Base-by-base conservation (phyloP, 75 land plant genomes). In the Sequoiadendron giganteum region DNA sequence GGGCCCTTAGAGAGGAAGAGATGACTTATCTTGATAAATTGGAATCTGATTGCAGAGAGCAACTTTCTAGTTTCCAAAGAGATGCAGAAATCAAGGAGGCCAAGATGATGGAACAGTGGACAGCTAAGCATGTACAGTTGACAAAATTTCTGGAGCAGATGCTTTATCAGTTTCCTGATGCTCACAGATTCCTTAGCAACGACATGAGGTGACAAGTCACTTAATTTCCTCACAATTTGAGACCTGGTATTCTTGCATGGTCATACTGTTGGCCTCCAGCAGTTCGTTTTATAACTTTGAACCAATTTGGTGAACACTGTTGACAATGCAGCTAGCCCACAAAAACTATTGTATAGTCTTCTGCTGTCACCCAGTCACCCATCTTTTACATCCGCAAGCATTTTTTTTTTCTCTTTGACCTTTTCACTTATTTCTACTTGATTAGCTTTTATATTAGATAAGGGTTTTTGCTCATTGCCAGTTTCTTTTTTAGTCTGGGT, bases 71-170 rank as follows among this genome's bases (percentile, higher is more conserved):
- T 56, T 77, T 89, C 42, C 88, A 89, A 54, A 89, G 90, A 48
- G 90, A 89, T 42, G 90, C 89, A 30, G 90, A 89, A 61, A 34
- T 73, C 36, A 89, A 89, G 84, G 90, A 89, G 79, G 81, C 88
- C 10, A 89, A 89, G 79, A 84, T 89, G 42, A 77, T 87, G 84
- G 90, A 89, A 80, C 56, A 48, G 65, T 89, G 90, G 90, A 80
- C 89, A 56, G 38, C 56, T 47, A 89, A 89, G 84, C 88, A 89
- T 45, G 28, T 56, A 30, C 61, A 88, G 47, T 65, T 88, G 34
- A 78, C 89, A n/a, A 54, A 85, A 40, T 84, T 88, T 39, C 40
- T 88, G 7, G 88, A 88, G 73, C 87, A 88, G 87, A 88, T 85
- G 89, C 84, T 82, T 82, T 47, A 82, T 82, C 52, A 82, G 54